Conservation (phyloP, 495 filamentous ascomycete genomes). For the Aspergillus wentii region DNA sequence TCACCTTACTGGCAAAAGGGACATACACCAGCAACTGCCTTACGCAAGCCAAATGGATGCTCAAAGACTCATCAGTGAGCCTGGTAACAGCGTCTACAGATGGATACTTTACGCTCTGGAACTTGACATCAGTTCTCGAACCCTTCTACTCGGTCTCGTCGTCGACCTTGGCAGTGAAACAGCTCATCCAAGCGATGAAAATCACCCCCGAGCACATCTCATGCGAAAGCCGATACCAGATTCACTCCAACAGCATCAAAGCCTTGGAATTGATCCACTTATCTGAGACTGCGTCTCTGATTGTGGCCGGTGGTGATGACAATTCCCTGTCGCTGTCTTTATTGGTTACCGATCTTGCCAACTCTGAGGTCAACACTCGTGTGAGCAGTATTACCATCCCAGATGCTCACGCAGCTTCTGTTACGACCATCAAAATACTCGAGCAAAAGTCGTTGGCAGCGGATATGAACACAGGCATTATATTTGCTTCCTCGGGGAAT, state of each 20-base stretch:
- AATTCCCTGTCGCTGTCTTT: conserved; percentile 64
- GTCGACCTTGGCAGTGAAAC: conserved; percentile 15
- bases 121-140: conserved; percentile 29
- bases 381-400: conserved; percentile 53
- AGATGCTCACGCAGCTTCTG: conserved; percentile 73
- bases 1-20: conserved; percentile 50
- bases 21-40: conserved; percentile 77
- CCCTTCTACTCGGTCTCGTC: conserved; percentile 25
- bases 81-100: conserved; percentile 61
- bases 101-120: conserved; percentile 54
- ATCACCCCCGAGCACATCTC: conserved; percentile 19
- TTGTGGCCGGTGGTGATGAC: conserved; percentile 81
- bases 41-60: conserved; percentile 59
- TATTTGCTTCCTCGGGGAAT: conserved; percentile 62
- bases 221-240: conserved; percentile 33
- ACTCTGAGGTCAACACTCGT: conserved; percentile 3
- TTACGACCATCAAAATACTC: conserved; percentile 61
- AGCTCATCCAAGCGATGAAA: conserved; percentile 8
- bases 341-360: conserved; percentile 17
- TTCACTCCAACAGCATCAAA: conserved; percentile 79
- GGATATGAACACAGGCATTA: conserved; percentile 9
- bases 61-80: conserved; percentile 18
- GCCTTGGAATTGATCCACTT: conserved; percentile 32
- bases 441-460: conserved; percentile 2
- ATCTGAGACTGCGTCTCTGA: conserved; percentile 33